Evolutionary conservation across 1,139 yeast species (phyloP), one percentile per base, ranked within the genome.

Genomic region (Kurtzmaniella quercitrusa): DNA sequence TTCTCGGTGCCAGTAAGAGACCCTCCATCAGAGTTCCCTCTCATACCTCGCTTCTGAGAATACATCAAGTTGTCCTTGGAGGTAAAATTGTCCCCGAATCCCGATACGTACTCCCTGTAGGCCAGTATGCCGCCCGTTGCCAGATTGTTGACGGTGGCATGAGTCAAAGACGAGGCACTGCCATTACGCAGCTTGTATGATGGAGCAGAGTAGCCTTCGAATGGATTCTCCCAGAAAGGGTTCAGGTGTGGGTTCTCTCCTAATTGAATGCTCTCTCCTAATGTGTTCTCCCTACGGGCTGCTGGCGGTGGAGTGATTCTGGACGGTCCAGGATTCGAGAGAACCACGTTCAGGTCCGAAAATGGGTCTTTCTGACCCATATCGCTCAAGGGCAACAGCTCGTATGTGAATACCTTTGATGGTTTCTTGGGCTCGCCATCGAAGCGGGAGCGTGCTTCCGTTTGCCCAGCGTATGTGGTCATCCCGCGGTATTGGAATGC

Each of bases 401-500:
- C 38, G 16, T 36, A 36, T 8, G 38, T 21, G 15, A n/a, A 14
- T 36, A 21, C 25, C 21, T 21, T 36, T 2, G 27, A 19, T 9
- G 38, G 38, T 16, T 12, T 36, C n/a, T 19, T 19, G 19, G 24
- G 38, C 11, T n/a, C 12, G 3, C 10, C 12, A 19, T 16, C 36
- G 18, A 14, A 31, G 14, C 36, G 16, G 12, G 36, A 16, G 4
- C 18, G 16, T 4, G 18, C 18, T 14, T 14, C 18, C 11, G 6
- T 8, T n/a, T 14, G 14, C 6, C 14, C 23, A 18, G 10, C 27
- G 12, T 10, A 14, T 6, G 38, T 12, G 6, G 9, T 8, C 23
- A 36, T 21, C 9, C 38, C 38, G 21, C 38, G 39, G 31, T 47
- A 48, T 15, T 43, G 50, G 34, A 49, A 50, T 21, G 47, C 48